These are phyloP conservation scores for Metschnikowia henanensis DNA, from an alignment of 805 yeast genomes.

Conservation along the genomic window DNA sequence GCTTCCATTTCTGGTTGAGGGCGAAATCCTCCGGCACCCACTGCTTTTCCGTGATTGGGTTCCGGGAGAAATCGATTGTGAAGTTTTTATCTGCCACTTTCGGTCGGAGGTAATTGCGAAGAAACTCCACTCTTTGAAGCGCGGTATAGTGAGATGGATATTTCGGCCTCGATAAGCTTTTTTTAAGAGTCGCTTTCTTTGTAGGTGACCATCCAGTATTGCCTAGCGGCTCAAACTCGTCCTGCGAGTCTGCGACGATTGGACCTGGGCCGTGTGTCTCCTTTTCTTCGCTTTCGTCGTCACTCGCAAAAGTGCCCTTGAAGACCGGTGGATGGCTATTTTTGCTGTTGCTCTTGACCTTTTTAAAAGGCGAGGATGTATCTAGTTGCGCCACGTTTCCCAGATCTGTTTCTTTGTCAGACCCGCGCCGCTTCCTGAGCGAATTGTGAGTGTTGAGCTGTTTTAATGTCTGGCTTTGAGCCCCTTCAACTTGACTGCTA, in stretches of 20 bases:
- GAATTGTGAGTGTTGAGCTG: too few relatives aligned
- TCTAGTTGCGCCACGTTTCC: neutral
- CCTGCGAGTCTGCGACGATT: slow-evolving; percentile 20
- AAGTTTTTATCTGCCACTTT: slow-evolving; percentile 22
- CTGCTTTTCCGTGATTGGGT: slow-evolving; percentile 37
- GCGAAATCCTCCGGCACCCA: slow-evolving; percentile 41
- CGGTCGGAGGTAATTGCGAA: slow-evolving; percentile 24
- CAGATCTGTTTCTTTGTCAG: neutral
- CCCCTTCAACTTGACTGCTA: slow-evolving; percentile 11
- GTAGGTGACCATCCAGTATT: neutral
- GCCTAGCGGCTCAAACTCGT: slow-evolving; percentile 20
- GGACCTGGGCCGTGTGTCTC: neutral
- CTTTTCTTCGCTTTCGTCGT: slow-evolving; percentile 8
- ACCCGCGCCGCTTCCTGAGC: neutral
- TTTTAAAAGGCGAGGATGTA: slow-evolving; percentile 4
- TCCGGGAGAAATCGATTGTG: slow-evolving; percentile 25
- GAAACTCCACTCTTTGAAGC: slow-evolving; percentile 33
- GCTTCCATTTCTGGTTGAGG: slow-evolving; percentile 26
- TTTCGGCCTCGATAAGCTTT: slow-evolving; percentile 3
- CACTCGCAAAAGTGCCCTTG: slow-evolving; percentile 9
- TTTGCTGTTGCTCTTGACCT: neutral
- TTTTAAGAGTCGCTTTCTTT: neutral
- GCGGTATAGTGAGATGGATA: slow-evolving; percentile 26
- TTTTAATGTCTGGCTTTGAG: neutral
- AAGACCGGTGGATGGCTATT: neutral